phyloP scores from a whole-genome alignment of 805 yeast genomes.

The Yamadazyma endophytica region DNA sequence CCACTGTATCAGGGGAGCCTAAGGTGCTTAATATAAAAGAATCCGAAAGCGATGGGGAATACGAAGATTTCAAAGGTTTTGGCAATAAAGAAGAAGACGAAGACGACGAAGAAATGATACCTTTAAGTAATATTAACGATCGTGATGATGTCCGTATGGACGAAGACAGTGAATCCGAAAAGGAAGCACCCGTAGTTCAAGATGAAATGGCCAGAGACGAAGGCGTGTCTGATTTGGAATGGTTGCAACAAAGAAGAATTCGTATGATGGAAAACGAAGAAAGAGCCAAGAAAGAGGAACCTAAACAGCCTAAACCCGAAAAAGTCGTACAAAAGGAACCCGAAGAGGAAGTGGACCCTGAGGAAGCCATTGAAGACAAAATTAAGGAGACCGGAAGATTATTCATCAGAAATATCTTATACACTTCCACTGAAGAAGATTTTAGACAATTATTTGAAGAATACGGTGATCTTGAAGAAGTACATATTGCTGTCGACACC shows the following conservation, averaged over 20 bases:
- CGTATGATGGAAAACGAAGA: conserved; percentile 49
- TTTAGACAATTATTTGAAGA: conserved; percentile 57
- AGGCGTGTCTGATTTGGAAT: conserved; percentile 79
- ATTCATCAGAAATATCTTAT: conserved; percentile 82
- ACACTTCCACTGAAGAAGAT: conserved; percentile 76
- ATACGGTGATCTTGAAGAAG: conserved; percentile 79
- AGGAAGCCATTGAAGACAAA: conserved; percentile 46
- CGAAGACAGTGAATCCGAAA: conserved; percentile 8
- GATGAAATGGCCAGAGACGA: conserved; percentile 48
- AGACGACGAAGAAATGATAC: conserved; percentile 17
- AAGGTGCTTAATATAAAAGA: conserved; percentile 27
- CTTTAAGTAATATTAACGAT: conserved; percentile 41
- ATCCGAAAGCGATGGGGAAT: conserved; percentile 49
- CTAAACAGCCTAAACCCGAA: conserved; percentile 6
- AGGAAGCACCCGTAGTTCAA: conserved; percentile 17
- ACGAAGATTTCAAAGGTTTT: conserved; percentile 38
- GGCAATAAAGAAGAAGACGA: conserved; percentile 46
- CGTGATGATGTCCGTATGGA: conserved; percentile 21
- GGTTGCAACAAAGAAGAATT: conserved; percentile 75
- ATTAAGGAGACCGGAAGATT: conserved; percentile 73
- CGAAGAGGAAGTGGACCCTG: conserved; percentile 24
- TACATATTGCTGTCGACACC: conserved; percentile 87
- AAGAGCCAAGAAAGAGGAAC: conserved; percentile 9
- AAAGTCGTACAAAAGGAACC: conserved; percentile 6
- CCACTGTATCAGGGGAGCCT: no score